A percentile compares a stretch with the other conserved stretches of the same genome.
Evolutionary conservation across 805 yeast species (phyloP).

Genomic region (Kuraishia piskuri): DNA sequence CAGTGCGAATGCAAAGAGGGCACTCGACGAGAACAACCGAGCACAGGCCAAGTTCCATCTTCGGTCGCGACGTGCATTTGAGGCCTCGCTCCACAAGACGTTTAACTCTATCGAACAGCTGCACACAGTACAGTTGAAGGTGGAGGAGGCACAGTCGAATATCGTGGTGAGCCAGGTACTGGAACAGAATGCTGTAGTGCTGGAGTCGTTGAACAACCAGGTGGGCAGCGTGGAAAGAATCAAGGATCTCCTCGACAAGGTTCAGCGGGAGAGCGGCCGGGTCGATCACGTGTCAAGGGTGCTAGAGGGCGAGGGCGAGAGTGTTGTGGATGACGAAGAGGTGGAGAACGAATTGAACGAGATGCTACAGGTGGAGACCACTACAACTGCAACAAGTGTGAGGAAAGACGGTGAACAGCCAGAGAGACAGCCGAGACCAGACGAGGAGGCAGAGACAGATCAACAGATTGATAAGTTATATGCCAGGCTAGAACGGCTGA

Average conservation of each 20-base stretch:
- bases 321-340: background rate
- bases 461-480: background rate
- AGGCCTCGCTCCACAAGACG: background rate
- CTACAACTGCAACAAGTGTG: no score
- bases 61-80: background rate
- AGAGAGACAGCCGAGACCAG: background rate
- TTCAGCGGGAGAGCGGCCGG: background rate
- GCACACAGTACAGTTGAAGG: conserved; percentile 11
- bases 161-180: conserved; percentile 9
- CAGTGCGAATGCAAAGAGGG: background rate
- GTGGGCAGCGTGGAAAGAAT: conserved; percentile 5
- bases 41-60: background rate
- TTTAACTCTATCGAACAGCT: conserved; percentile 13
- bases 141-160: conserved; percentile 20
- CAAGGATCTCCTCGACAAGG: background rate
- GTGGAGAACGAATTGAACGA: background rate
- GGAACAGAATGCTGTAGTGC: conserved; percentile 15
- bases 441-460: background rate
- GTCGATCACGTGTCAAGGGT: background rate
- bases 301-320: background rate
- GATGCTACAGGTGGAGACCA: no score
- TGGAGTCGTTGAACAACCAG: conserved; percentile 16
- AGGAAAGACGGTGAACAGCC: no score
- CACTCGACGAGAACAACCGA: background rate
- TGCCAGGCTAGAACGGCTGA: background rate